Evolutionary conservation across 2,329 filamentous ascomycete species (phyloP).

Genomic region (Rhinocladiella mackenziei): DNA sequence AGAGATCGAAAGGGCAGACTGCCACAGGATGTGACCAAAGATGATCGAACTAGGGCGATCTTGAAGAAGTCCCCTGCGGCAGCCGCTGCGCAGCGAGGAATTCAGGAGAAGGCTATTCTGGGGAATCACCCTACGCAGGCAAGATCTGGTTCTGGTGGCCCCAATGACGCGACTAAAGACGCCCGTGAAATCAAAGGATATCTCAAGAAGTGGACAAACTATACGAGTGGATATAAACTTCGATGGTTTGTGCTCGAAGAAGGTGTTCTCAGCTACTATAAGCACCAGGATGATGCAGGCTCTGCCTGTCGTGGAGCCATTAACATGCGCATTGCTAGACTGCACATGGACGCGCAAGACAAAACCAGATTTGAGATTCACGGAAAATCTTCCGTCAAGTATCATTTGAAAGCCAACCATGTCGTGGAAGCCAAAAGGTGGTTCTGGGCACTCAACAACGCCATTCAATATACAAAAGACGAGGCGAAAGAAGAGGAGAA

Average conservation of each 20-base stretch:
- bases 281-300: constrained; percentile 95
- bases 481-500: constrained; percentile 87
- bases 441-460: constrained; percentile 99
- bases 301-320: constrained; percentile 96
- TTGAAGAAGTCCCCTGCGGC: constrained; percentile 92
- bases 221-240: constrained; percentile 92
- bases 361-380: constrained; percentile 98
- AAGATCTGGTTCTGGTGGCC: constrained; percentile 44
- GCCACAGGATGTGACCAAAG: constrained; percentile 92
- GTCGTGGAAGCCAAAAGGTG: constrained; percentile 96
- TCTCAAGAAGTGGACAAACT: constrained; percentile 99
- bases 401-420: constrained; percentile 95
- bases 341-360: constrained; percentile 95
- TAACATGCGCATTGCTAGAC: constrained; percentile 93
- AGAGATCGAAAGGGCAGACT: constrained; percentile 93
- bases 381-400: constrained; percentile 97
- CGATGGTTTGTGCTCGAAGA: constrained; percentile 98
- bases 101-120: constrained; percentile 94
- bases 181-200: constrained; percentile 97
- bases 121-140: constrained; percentile 58
- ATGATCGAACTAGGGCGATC: constrained; percentile 81
- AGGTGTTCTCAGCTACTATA: constrained; percentile 96
- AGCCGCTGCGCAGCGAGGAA: constrained; percentile 86
- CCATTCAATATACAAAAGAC: constrained; percentile 97
- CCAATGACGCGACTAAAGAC: constrained; percentile 66